Base-by-base conservation (phyloP, 495 filamentous ascomycete species). In the Penicillium atrosanguineum region DNA sequence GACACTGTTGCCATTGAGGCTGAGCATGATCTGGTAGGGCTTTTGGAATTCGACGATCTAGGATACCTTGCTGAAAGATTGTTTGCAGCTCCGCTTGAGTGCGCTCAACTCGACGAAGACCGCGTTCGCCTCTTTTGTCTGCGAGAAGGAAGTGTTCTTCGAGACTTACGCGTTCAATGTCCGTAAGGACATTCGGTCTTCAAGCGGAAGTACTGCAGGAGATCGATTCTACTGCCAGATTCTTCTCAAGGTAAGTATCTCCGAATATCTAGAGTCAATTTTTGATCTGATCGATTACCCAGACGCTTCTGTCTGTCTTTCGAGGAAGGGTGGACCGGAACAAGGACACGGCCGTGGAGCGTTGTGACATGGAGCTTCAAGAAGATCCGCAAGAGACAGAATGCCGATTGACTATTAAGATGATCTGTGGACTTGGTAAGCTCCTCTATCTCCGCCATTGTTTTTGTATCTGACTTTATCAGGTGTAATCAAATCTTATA, bases 71-170 rank as follows among this genome's bases (percentile, higher is more conserved):
- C 23, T 36, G 18, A 53, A 37, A 19, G 14, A 20, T n/a, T 14
- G 1, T 25, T 26, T 11, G 8, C 38, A 95, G 88, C 83, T 97
- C 42, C 80, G 86, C 18, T 65, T 98, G 45, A 91, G 89, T 31
- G 85, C 89, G 3, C 75, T 98, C 37, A 98, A 97, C 70, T 81
- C 85, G n/a, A 90, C 91, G 15, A 95, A 95, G 64, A 95, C 94
- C 19, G 91, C 91, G 38, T 96, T 96, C 72, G 84, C 87, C 0
- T 89, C 89, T 15, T 89, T 96, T 60, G 80, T 81, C 12, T 83
- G 96, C 36, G 82, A 87, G 44, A 79, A 79, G 23, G 78, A 76
- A 50, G 72, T 74, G n/a, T 98, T 97, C 72, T 98, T 97, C 64
- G 81, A 87, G 21, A 79, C 77, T 20, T 98, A 96, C 67, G 59